Base-by-base conservation (phyloP, 192 early-diverging fungal species). In the Mortierella antarctica region DNA sequence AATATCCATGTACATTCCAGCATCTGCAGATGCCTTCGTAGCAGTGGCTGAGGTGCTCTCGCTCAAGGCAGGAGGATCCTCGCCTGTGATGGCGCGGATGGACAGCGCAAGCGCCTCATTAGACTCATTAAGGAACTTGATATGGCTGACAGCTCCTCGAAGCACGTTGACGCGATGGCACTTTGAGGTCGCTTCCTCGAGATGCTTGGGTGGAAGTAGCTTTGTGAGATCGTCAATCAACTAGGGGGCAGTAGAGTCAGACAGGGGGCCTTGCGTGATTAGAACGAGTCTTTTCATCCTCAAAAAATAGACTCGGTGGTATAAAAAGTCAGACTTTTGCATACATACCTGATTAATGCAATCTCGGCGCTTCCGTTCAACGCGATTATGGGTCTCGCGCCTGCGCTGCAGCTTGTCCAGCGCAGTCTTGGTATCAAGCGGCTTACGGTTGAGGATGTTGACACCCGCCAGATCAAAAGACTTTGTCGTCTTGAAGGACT, bases 371-470 rank as follows among this genome's bases (percentile, higher is more conserved):
- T 90, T 88, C 17, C 92, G 83, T 74, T 93, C 92, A 10, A 93
- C 90, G 70, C 88, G 88, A 74, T 93, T 93, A 74, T 93, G 92
- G 80, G 91, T 91, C 75, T 92, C 92, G 67, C 90, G 83, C 23
- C 92, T 82, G 21, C 88, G 76, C 83, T 92, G 89, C 48, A 93
- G 51, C 51, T 60, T 62, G 72, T 67, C 63, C 6, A 74, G 50
- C 7, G 64, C 64, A 7, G 57, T 67, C 57, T 74, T 66, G 55
- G 62, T 73, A 15, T 58, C 71, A 48, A 65, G 55, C 17, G 62
- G 62, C 48, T 73, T 73, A 46, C 62, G 57, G 62, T 65, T 79
- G 31, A 71, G 15, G 58, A 71, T 71, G 62, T 80, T 80, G 53
- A 80, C 77, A 9, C 77, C 77, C 1, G 77, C 77, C 4, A 80